These are phyloP conservation scores for Pinus tabuliformis DNA, from an alignment of 75 land plant species.

Conservation along the genomic window DNA sequence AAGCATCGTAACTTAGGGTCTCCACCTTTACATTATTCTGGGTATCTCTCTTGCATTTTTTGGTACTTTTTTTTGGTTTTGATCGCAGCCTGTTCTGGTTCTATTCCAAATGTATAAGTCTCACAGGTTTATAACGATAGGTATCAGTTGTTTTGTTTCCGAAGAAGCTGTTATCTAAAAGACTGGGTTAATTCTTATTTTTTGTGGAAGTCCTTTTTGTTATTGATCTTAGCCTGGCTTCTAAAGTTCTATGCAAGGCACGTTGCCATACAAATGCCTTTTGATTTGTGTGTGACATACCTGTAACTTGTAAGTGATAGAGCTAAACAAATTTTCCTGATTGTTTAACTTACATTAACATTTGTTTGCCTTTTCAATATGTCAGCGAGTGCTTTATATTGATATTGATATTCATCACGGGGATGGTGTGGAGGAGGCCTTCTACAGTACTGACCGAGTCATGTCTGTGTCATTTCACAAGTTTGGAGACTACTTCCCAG, in stretches of 20 bases:
- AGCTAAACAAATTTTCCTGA: not conserved
- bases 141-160: not conserved
- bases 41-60: not conserved
- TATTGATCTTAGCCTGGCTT: not conserved
- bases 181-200: not conserved
- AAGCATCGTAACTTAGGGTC: not conserved
- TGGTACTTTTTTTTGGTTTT: no score
- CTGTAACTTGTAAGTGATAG: not conserved
- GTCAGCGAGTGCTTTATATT: conserved; percentile 52
- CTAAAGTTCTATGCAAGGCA: not conserved
- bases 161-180: not conserved
- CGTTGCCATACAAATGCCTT: not conserved
- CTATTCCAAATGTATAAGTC: no score
- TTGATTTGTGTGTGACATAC: not conserved
- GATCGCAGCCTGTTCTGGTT: no score
- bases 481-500: conserved; percentile 60
- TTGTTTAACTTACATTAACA: not conserved
- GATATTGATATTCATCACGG: conserved; percentile 76
- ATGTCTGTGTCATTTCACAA: conserved; percentile 67
- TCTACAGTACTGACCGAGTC: conserved; percentile 60
- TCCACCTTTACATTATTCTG: not conserved
- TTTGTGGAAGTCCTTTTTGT: not conserved
- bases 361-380: not conserved
- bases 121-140: no score
- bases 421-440: conserved; percentile 73